Base-by-base conservation (phyloP, 2,329 filamentous ascomycete species). In the Verticillium nubilum region DNA sequence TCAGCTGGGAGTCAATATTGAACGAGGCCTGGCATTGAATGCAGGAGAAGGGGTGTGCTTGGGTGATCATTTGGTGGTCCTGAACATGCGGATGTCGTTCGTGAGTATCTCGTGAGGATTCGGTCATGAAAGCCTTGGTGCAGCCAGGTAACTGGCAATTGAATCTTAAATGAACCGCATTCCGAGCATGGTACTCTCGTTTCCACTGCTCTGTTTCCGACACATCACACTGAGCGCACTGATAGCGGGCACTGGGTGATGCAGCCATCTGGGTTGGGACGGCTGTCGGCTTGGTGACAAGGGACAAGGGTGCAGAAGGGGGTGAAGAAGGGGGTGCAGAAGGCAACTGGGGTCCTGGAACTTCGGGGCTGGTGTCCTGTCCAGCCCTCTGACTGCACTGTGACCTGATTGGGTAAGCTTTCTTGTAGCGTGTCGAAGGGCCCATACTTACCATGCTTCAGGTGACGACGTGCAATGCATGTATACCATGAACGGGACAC, bases 391-490 rank as follows among this genome's bases (percentile, higher is more conserved):
- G 17, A 0, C 29, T 31, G 29, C 65, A 60, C 1, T 23, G 4
- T 9, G 0, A 0, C 17, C 26, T 47, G 2, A 0, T 52, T 0
- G 0, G 1, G 9, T 65, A 67, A 23, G 42, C 15, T 28, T 19
- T 6, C 1, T 42, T 52, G 26, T 67, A 68, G 47, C 65, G 58
- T 9, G 52, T 47, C 42, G 66, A 68, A n/a, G 57, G 25, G 42
- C 58, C 31, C 25, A 52, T 27, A 1, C n/a, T 37, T 12, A 12
- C n/a, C n/a, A n/a, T n/a, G n/a, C n/a, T n/a, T n/a, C n/a, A n/a
- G n/a, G n/a, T n/a, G n/a, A n/a, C n/a, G n/a, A n/a, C n/a, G n/a
- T n/a, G n/a, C n/a, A n/a, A n/a, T n/a, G n/a, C n/a, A n/a, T n/a
- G n/a, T n/a, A n/a, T n/a, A n/a, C n/a, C n/a, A n/a, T n/a, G n/a